Base-by-base conservation (phyloP, 495 filamentous ascomycete species). In the Pyrenula aspistea region DNA sequence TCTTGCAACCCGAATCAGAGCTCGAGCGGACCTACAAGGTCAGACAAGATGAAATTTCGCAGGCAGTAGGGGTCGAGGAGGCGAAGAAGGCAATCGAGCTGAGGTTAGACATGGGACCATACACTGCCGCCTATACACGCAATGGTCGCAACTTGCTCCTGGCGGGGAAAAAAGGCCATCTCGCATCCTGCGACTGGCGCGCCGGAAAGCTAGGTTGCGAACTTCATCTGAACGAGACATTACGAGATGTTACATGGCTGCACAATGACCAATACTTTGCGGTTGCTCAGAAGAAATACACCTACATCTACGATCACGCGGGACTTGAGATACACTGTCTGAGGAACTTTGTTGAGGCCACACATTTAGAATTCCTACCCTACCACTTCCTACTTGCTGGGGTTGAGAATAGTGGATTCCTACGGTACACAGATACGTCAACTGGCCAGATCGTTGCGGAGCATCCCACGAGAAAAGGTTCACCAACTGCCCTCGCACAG, bases 261-360 rank as follows among this genome's bases (percentile, higher is more conserved):
- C 92, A 98, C 68, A 96, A 95, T 62, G 89, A 95, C 67, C 91
- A 96, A 62, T 90, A 79, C 70, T 95, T 97, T 70, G 93, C 94
- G 2, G 90, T 95, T n/a, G 89, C 93, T 24, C 93, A 98, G 71
- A 97, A 97, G 79, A 95, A 94, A 70, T 85, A 92, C 59, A 87
- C 91, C 59, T 91, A 89, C 73, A 97, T 98, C 59, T 98, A 98
- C 73, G 93, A 96, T 62, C 73, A 82, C 36, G 77, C 83, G 24
- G 93, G 93, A 58, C 85, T 94, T 15, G 93, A 98, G 70, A 67
- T 98, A 21, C 94, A 98, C 70, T 91, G 88, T 66, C 73, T 98
- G 58, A 81, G 80, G 69, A 88, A 90, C 65, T 91, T 94, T 63
- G 77, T 92, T 59, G 93, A 97, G 71, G 88, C 94, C n/a, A 86